A percentile compares a stretch with the other conserved stretches of the same genome.
Evolutionary conservation across 2,329 filamentous ascomycete genomes (phyloP).

Genomic region (Fusarium goolgardi): DNA sequence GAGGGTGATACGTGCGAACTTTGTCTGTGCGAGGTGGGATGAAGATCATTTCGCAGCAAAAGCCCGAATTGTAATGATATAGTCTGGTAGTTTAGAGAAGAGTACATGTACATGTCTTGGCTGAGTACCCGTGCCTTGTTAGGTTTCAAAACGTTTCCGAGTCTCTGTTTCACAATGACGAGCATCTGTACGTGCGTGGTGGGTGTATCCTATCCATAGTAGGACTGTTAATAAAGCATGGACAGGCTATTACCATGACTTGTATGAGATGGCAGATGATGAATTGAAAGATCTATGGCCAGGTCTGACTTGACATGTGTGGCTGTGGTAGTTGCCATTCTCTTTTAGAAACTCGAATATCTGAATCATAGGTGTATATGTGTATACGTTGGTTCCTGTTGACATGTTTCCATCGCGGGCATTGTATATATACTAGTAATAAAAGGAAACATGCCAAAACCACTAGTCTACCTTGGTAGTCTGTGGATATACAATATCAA

Average conservation of each 20-base stretch:
- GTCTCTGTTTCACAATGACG: slow-evolving; percentile 34
- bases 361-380: neutral
- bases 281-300: neutral
- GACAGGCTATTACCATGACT: neutral
- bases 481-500: neutral
- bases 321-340: neutral
- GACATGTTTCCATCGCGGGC: neutral
- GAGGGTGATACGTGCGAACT: slow-evolving; percentile 27
- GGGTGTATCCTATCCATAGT: slow-evolving; percentile 1
- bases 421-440: neutral
- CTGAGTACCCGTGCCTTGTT: neutral
- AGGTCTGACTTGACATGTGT: neutral
- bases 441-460: neutral
- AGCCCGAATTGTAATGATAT: slow-evolving; percentile 34
- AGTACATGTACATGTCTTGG: slow-evolving; percentile 24
- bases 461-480: neutral
- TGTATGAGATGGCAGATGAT: slow-evolving; percentile 18
- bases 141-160: slow-evolving; percentile 27
- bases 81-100: neutral
- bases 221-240: neutral
- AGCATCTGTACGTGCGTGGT: neutral
- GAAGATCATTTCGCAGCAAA: slow-evolving; percentile 33
- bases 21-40: slow-evolving; percentile 26
- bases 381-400: neutral
- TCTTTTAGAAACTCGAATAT: neutral